Evolutionary conservation across 441 rosid species (phyloP).

Genomic region (Macaranga tanarius): DNA sequence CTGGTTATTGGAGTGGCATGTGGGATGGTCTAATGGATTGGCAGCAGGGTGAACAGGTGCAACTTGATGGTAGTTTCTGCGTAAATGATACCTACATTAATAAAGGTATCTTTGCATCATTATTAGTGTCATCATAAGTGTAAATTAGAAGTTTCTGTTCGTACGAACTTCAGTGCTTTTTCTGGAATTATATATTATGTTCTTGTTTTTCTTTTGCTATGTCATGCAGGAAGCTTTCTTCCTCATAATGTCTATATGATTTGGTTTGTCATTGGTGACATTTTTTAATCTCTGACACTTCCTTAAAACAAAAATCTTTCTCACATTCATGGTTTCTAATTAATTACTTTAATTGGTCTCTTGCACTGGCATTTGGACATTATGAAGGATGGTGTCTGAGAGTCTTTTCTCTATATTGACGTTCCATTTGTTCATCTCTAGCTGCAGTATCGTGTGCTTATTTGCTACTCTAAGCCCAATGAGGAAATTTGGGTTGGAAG

Average conservation of each 20-base stretch:
- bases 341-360: background rate
- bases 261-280: background rate
- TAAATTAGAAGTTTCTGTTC: background rate
- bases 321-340: background rate
- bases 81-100: constrained; percentile 31
- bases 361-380: background rate
- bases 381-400: background rate
- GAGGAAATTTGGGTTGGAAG: background rate
- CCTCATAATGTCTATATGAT: background rate
- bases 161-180: no score
- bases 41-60: constrained; percentile 31
- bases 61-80: constrained; percentile 31
- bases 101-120: constrained; percentile 36
- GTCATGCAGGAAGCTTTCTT: background rate
- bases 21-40: constrained; percentile 39
- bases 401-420: background rate
- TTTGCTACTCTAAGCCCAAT: background rate
- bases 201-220: background rate
- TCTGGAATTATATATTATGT: no score
- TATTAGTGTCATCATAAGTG: background rate
- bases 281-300: background rate
- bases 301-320: background rate
- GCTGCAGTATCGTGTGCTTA: background rate
- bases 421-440: background rate
- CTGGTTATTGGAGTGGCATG: constrained; percentile 34